Evolutionary conservation across 1,139 yeast genomes (phyloP).

Genomic region (Yamadazyma membranifaciens): DNA sequence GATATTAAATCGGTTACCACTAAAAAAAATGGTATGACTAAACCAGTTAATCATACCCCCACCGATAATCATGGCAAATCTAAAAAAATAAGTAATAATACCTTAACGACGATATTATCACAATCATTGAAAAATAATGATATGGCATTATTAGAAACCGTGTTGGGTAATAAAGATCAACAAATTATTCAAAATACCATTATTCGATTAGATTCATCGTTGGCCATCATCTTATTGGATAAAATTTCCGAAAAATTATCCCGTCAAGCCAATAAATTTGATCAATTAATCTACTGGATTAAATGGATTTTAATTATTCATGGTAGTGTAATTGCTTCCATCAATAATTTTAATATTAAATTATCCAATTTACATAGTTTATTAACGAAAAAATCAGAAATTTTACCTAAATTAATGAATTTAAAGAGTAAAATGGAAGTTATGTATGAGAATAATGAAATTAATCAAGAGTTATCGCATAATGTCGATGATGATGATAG

Average conservation of each 20-base stretch:
- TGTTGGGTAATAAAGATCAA: conserved; percentile 74
- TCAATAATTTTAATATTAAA: conserved; percentile 67
- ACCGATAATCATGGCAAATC: conserved; percentile 25
- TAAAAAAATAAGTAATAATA: conserved; percentile 32
- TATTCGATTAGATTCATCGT: conserved; percentile 62
- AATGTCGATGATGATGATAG: conserved; percentile 24
- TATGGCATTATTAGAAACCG: conserved; percentile 72
- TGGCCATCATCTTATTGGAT: conserved; percentile 76
- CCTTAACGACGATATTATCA: conserved; percentile 62
- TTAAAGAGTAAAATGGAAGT: conserved; percentile 79
- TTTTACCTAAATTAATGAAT: conserved; percentile 76
- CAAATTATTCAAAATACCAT: conserved; percentile 71
- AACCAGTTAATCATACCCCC: conserved; percentile 25
- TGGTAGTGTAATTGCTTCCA: conserved; percentile 71
- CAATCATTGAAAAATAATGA: conserved; percentile 76
- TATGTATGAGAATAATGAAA: conserved; percentile 64
- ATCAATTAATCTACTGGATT: conserved; percentile 81
- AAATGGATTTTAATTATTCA: conserved; percentile 91
- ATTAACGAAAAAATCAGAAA: conserved; percentile 67
- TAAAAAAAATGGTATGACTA: conserved; percentile 22
- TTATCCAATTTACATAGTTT: conserved; percentile 78
- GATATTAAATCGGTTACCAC: conserved; percentile 27
- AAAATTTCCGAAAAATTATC: conserved; percentile 82
- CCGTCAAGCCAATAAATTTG: conserved; percentile 62
- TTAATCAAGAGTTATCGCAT: conserved; percentile 21